These are phyloP conservation scores for Hypoxylon sp. DNA, from an alignment of 2,329 filamentous ascomycete species.

Conservation along the genomic window DNA sequence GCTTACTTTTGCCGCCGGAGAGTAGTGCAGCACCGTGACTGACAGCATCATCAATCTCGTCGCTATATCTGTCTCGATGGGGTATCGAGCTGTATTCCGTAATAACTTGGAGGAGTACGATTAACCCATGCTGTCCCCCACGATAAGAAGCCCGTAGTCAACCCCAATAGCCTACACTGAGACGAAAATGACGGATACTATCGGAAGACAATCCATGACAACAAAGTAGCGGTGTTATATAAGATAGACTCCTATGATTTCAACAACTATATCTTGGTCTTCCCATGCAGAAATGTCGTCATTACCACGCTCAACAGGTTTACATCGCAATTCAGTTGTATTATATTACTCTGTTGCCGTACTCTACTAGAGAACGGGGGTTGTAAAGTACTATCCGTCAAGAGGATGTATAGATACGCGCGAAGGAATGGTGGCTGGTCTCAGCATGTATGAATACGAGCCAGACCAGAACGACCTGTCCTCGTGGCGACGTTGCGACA, in stretches of 20 bases:
- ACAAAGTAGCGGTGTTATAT: background rate
- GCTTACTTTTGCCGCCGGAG: background rate
- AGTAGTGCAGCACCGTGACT: too few relatives aligned
- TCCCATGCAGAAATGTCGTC: background rate
- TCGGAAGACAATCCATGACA: background rate
- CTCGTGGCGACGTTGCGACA: constrained; percentile 1
- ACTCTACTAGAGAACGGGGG: background rate
- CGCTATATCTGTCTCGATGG: background rate
- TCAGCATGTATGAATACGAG: constrained; percentile 3
- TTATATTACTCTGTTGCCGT: too few relatives aligned
- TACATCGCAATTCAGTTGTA: background rate
- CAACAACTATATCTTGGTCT: background rate
- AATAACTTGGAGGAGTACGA: background rate
- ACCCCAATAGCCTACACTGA: background rate
- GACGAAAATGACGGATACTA: background rate
- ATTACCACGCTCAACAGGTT: background rate
- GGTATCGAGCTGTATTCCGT: background rate
- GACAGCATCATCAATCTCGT: background rate
- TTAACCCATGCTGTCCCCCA: background rate
- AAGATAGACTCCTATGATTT: background rate
- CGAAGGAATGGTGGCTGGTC: constrained; percentile 2
- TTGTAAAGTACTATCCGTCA: constrained; percentile 1
- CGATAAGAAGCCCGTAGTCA: background rate
- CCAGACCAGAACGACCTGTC: background rate
- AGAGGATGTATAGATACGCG: background rate